Evolutionary conservation across 2,329 filamentous ascomycete genomes (phyloP).

Genomic region (Paraphaeosphaeria minitans): DNA sequence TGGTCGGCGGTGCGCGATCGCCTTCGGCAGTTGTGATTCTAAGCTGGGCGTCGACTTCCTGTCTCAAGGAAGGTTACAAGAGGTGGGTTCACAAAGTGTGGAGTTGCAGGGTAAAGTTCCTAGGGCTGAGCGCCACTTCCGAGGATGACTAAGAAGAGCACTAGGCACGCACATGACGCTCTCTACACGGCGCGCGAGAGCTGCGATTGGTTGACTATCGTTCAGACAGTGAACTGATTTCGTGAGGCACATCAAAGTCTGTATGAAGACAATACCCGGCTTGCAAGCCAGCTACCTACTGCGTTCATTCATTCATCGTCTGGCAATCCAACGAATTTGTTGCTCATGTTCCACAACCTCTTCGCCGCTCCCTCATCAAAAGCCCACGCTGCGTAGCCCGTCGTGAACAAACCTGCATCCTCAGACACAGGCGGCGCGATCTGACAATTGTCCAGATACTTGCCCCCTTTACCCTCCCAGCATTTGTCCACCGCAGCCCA

Average conservation of each 20-base stretch:
- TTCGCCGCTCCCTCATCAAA: constrained; percentile 31
- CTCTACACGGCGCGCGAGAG: too few relatives aligned
- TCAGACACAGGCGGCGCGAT: constrained; percentile 16
- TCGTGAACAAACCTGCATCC: neutral
- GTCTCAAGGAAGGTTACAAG: neutral
- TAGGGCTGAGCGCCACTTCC: constrained; percentile 7
- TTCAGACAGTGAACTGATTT: too few relatives aligned
- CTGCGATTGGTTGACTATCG: too few relatives aligned
- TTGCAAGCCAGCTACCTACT: neutral
- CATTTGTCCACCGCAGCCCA: constrained; percentile 40
- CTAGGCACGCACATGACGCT: neutral
- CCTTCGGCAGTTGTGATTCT: neutral
- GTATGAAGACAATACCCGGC: neutral
- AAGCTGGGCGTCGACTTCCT: too few relatives aligned
- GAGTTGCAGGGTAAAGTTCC: neutral
- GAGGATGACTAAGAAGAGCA: neutral
- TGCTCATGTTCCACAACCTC: constrained; percentile 32
- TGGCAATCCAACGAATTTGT: constrained; percentile 18
- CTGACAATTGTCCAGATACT: constrained; percentile 37
- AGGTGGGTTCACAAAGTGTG: neutral
- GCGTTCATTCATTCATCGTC: constrained; percentile 8
- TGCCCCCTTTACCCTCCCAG: constrained; percentile 42
- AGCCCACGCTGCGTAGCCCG: constrained; percentile 21
- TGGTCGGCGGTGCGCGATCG: too few relatives aligned
- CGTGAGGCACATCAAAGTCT: neutral